Evolutionary conservation across 768 basidiomycete genomes (phyloP), one percentile per base, ranked within the genome.

Genomic region (Mrakia hoshinonis): DNA sequence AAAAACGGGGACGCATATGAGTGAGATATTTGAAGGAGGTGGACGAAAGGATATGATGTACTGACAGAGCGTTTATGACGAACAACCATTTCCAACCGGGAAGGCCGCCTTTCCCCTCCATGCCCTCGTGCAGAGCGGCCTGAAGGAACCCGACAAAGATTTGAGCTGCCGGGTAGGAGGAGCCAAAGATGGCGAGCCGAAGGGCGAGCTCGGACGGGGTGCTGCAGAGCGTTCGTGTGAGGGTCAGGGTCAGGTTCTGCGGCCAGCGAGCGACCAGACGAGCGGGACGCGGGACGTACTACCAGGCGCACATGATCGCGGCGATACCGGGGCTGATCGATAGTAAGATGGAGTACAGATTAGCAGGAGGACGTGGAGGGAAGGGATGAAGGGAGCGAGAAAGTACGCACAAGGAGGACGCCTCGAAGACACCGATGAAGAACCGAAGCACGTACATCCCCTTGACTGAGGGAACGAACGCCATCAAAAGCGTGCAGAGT

Each of bases 391-490:
- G 15, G 15, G 15, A 43, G 43, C 15, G 76, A 15, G 77, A n/a
- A n/a, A 76, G 61, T 78, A 78, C 22, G 71, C 43, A 43, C 43
- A 61, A 61, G 5, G 58, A 72, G n/a, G 73, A 75, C 0, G 75
- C 72, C 58, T 77, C 77, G 36, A 63, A 48, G 12, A 63, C 48
- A 3, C 77, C 77, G 38, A 77, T 77, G 47, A 77, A 75, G 54
- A 76, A 75, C 11, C 77, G 54, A 2, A 77, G 58, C 36, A 51
- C 75, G 55, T 76, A 76, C 54, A 76, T 72, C 22, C 58, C 55
- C 12, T 61, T 63, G 39, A 61, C 67, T 46, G 51, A 69, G 20
- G 52, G 38, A 47, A 72, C 18, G 49, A 34, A 29, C 12, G 72
- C 66, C 72, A 73, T 68, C 7, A 68, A 46, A 29, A 65, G 65